phyloP scores from a whole-genome alignment of 148 eudicot species.

The Chenopodium quinoa region DNA sequence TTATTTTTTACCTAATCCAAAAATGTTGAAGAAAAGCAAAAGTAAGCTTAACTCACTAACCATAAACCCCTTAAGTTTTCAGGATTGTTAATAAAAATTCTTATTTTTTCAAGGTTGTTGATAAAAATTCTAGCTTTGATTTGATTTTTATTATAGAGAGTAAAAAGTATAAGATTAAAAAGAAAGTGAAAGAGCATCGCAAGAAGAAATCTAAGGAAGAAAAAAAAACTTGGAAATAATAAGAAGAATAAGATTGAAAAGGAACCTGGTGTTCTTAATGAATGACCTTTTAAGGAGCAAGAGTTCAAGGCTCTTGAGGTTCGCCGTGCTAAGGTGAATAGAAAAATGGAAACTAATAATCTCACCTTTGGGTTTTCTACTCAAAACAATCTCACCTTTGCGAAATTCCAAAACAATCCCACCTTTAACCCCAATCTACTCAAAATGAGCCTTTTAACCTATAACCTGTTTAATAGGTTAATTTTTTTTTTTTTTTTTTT shows the following conservation, averaged over 20 bases:
- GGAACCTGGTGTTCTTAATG: conserved; percentile 94
- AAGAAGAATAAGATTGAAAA: conserved; percentile 68
- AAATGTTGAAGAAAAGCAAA: conserved; percentile 79
- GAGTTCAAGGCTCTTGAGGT: conserved; percentile 88
- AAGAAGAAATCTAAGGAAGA: conserved; percentile 90
- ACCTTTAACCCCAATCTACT: no score
- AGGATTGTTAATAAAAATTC: background rate
- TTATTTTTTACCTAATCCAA: background rate
- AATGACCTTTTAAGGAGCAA: conserved; percentile 97
- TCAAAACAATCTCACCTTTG: no score
- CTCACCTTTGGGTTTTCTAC: no score
- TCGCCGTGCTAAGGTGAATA: conserved; percentile 54
- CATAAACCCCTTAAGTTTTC: background rate
- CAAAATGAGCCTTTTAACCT: no score
- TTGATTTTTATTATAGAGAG: conserved; percentile 52
- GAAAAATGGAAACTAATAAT: no score
- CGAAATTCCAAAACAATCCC: no score
- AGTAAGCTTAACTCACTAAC: conserved; percentile 35
- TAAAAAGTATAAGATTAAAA: conserved; percentile 78
- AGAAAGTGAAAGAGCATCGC: conserved; percentile 86
- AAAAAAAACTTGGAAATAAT: conserved; percentile 63
- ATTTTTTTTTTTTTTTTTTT: no score
- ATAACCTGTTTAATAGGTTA: no score
- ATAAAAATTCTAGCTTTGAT: background rate
- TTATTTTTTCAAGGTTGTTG: background rate